These are phyloP conservation scores for Musa beccarii DNA, from an alignment of 176 grass and related monocot genomes.

Conservation along the genomic window DNA sequence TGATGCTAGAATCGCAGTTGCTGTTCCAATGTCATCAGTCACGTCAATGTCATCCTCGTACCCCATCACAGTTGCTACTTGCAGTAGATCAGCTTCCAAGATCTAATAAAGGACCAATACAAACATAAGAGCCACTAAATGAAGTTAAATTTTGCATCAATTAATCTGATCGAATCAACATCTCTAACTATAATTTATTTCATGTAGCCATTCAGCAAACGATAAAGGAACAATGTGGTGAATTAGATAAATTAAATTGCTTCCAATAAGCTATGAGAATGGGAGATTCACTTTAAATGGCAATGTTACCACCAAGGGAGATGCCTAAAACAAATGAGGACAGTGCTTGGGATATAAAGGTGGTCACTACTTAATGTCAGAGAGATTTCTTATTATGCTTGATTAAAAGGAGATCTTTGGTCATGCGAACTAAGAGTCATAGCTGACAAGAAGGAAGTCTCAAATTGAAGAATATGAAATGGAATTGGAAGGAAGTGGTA, in stretches of 20 bases:
- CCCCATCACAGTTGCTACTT: conserved; percentile 89
- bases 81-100: conserved; percentile 74
- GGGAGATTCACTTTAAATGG: not conserved
- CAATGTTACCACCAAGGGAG: not conserved
- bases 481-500: no score
- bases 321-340: not conserved
- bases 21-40: conserved; percentile 77
- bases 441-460: no score
- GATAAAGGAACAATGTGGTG: no score
- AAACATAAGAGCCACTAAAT: not conserved
- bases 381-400: not conserved
- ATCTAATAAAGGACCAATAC: conserved; percentile 39
- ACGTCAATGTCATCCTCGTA: conserved; percentile 71
- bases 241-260: no score
- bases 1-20: conserved; percentile 81
- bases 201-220: no score
- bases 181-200: no score
- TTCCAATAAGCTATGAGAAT: not conserved
- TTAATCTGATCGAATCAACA: not conserved
- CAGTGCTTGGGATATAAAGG: not conserved
- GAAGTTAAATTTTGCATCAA: not conserved
- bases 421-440: no score
- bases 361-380: not conserved
- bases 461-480: no score
- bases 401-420: not conserved